phyloP scores from a whole-genome alignment of 192 early-diverging fungal genomes.

The Backusella macrospora region DNA sequence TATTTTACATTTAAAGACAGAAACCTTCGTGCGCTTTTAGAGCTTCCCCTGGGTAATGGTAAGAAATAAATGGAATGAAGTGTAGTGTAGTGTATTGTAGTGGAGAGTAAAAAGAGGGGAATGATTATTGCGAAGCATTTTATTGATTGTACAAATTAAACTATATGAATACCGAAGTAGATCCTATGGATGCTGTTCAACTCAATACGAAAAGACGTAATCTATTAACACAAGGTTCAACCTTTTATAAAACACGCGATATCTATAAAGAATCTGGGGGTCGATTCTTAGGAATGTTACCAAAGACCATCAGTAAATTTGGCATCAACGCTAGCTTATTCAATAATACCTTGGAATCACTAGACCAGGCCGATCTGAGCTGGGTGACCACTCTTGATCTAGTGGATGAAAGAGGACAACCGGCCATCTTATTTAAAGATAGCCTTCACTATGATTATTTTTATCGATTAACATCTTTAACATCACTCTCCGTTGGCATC shows the following conservation, averaged over 20 bases:
- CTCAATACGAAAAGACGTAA: background rate
- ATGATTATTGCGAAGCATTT: too few species aligned
- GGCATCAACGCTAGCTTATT: background rate
- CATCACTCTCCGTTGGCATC: background rate
- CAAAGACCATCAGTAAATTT: background rate
- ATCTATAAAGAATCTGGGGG: background rate
- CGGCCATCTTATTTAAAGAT: background rate
- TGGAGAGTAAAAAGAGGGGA: too few species aligned
- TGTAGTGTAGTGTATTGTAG: too few species aligned
- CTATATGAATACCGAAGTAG: too few species aligned
- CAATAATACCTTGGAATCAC: background rate
- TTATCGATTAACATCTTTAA: background rate
- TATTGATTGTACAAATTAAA: too few species aligned
- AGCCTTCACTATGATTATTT: background rate
- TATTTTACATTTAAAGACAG: background rate
- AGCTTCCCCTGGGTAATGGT: background rate
- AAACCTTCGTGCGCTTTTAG: background rate
- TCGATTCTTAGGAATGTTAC: background rate
- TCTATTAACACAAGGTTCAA: background rate
- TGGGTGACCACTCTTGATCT: background rate
- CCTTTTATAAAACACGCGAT: background rate
- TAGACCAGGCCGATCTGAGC: background rate
- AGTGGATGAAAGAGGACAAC: background rate
- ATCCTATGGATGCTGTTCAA: background rate
- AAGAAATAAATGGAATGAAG: too few species aligned